Percentiles rank a stretch among this genome's conserved stretches.
These are phyloP conservation scores for Amanita fuliginea DNA, from an alignment of 768 basidiomycete genomes.

Conservation along the genomic window DNA sequence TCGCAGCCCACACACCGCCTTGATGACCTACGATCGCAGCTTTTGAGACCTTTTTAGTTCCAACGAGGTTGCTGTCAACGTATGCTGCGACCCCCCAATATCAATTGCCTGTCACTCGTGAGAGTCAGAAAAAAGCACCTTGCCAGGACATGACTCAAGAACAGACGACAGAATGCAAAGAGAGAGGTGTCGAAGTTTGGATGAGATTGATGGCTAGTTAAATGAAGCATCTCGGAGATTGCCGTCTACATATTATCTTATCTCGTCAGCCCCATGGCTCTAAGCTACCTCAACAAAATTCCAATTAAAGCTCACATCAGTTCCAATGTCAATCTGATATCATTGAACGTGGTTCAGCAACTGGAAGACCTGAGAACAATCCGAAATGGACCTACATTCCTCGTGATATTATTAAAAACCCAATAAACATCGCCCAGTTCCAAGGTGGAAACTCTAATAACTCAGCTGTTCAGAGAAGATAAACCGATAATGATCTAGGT, in stretches of 20 bases:
- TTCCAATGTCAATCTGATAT: too few species aligned
- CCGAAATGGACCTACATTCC: too few species aligned
- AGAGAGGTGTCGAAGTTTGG: not conserved
- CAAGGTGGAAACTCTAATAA: too few species aligned
- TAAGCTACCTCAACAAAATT: too few species aligned
- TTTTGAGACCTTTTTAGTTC: constrained; percentile 55
- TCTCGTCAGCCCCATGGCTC: not conserved
- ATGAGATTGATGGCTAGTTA: not conserved
- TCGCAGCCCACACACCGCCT: constrained; percentile 72
- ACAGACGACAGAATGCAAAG: not conserved
- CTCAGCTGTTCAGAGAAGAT: too few species aligned
- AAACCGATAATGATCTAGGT: too few species aligned
- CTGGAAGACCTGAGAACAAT: too few species aligned
- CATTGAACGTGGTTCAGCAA: too few species aligned
- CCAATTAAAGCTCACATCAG: too few species aligned
- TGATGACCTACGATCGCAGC: constrained; percentile 69
- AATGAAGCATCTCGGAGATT: not conserved
- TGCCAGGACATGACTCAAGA: constrained; percentile 2
- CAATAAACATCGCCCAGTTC: too few species aligned
- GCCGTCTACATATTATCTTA: not conserved
- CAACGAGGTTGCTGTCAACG: constrained; percentile 74
- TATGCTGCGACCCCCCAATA: constrained; percentile 38
- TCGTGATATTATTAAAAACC: too few species aligned
- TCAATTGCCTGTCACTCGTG: not conserved
- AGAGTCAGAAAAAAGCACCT: not conserved